Evolutionary conservation across 2,329 filamentous ascomycete species (phyloP).

Genomic region (Xylaria polymorpha): DNA sequence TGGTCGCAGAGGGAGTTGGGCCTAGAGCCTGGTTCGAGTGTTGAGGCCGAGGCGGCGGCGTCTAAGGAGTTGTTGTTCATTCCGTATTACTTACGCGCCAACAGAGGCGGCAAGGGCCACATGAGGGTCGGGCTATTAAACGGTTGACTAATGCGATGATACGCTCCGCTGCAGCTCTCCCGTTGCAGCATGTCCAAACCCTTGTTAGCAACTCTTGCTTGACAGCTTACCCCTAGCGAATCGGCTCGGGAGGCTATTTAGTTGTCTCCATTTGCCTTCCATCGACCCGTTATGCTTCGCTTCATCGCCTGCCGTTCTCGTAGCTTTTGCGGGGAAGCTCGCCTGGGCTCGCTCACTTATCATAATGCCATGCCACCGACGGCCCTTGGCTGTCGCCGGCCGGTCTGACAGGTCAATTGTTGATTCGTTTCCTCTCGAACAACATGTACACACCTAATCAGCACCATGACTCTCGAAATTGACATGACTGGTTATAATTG

Average conservation of each 20-base stretch:
- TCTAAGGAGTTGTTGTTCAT: slow-evolving; percentile 59
- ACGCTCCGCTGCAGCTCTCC: slow-evolving; percentile 27
- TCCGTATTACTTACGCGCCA: slow-evolving; percentile 67
- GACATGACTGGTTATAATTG: neutral
- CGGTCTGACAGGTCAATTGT: slow-evolving; percentile 17
- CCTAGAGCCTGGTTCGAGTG: slow-evolving; percentile 39
- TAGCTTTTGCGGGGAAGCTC: slow-evolving; percentile 26
- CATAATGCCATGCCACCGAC: slow-evolving; percentile 17
- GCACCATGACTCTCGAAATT: slow-evolving; percentile 15
- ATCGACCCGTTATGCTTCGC: slow-evolving; percentile 12
- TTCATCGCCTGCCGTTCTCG: slow-evolving; percentile 13
- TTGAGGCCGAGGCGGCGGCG: slow-evolving; percentile 40
- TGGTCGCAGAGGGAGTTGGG: slow-evolving; percentile 39
- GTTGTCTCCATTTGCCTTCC: slow-evolving; percentile 16
- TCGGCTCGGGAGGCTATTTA: slow-evolving; percentile 6
- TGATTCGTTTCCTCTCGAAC: slow-evolving; percentile 6
- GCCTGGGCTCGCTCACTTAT: slow-evolving; percentile 17
- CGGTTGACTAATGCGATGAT: slow-evolving; percentile 30
- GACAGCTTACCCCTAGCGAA: slow-evolving; percentile 17
- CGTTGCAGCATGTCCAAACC: slow-evolving; percentile 17
- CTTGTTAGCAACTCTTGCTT: slow-evolving; percentile 21
- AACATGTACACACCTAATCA: neutral
- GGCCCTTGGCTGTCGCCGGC: slow-evolving; percentile 16
- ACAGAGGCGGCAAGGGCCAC: slow-evolving; percentile 64
- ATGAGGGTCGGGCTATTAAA: slow-evolving; percentile 61